phyloP scores from a whole-genome alignment of 192 early-diverging fungal species.

The Coemansia sp. region DNA sequence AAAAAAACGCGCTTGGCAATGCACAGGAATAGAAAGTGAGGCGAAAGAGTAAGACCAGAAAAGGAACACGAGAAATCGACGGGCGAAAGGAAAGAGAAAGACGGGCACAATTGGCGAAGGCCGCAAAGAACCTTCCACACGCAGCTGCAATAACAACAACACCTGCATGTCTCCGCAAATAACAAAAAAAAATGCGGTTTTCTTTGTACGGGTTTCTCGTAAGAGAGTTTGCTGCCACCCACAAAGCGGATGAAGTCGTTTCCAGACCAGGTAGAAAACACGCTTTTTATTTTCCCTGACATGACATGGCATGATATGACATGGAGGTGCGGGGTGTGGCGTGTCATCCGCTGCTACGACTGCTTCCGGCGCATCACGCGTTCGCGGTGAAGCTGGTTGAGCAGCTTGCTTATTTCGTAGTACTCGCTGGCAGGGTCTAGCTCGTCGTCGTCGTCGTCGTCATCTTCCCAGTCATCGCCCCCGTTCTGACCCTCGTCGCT shows the following conservation, averaged over 20 bases:
- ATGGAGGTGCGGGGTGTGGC: no score
- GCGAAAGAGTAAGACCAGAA: background rate
- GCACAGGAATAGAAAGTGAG: constrained; percentile 1
- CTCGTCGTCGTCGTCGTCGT: constrained; percentile 13
- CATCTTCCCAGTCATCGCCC: background rate
- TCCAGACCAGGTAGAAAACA: no score
- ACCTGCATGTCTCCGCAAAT: constrained; percentile 1
- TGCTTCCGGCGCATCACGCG: constrained; percentile 27
- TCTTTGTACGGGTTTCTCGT: background rate
- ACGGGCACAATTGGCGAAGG: background rate
- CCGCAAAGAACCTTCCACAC: background rate
- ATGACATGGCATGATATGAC: background rate
- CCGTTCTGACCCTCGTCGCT: background rate
- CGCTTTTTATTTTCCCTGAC: background rate
- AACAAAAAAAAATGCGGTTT: background rate
- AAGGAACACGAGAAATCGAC: background rate
- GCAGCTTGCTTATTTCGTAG: constrained; percentile 43
- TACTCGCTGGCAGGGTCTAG: constrained; percentile 37
- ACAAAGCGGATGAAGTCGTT: no score
- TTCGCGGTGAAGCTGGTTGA: constrained; percentile 46
- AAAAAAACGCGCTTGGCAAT: background rate
- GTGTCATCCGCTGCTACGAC: constrained; percentile 1
- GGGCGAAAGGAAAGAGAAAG: background rate
- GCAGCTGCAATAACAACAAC: background rate
- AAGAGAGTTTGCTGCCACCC: background rate